phyloP scores from a whole-genome alignment of 1,284 basidiomycete genomes.

The Tetrapyrgos nigripes region DNA sequence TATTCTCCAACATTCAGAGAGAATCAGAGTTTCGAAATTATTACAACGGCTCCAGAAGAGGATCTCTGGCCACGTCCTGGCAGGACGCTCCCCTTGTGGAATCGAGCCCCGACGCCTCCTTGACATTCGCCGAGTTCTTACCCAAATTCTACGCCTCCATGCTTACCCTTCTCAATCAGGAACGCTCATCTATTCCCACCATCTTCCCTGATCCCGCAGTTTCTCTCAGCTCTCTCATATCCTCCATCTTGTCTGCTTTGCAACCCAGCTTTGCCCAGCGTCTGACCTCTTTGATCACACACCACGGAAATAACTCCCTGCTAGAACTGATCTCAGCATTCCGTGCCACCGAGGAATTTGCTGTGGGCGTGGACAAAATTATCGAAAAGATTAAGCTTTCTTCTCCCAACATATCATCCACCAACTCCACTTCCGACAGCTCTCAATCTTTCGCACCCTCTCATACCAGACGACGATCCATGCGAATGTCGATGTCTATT shows the following conservation, averaged over 20 bases:
- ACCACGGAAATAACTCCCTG: slow-evolving; percentile 68
- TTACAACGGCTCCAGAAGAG: slow-evolving; percentile 85
- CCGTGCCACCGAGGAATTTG: slow-evolving; percentile 83
- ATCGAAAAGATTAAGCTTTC: slow-evolving; percentile 76
- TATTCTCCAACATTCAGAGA: slow-evolving; percentile 90
- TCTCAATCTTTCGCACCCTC: slow-evolving; percentile 33
- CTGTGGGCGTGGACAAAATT: slow-evolving; percentile 70
- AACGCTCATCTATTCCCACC: slow-evolving; percentile 75
- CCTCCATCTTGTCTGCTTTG: slow-evolving; percentile 78
- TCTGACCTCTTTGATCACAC: slow-evolving; percentile 68
- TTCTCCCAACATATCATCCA: slow-evolving; percentile 36
- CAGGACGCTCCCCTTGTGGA: slow-evolving; percentile 58
- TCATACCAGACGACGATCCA: slow-evolving; percentile 58
- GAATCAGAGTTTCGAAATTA: slow-evolving; percentile 92
- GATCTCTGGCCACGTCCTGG: slow-evolving; percentile 74
- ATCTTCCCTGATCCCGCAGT: slow-evolving; percentile 83
- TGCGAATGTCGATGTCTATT: slow-evolving; percentile 77
- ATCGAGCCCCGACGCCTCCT: slow-evolving; percentile 42
- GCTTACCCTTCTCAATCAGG: slow-evolving; percentile 67
- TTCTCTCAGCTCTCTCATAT: slow-evolving; percentile 82
- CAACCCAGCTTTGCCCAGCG: slow-evolving; percentile 83
- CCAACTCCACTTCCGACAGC: slow-evolving; percentile 19
- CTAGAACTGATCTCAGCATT: slow-evolving; percentile 75
- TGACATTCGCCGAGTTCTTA: slow-evolving; percentile 70
- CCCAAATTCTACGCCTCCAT: slow-evolving; percentile 78